Base-by-base conservation (phyloP, 2,329 filamentous ascomycete genomes). In the Phialocephala sp. region DNA sequence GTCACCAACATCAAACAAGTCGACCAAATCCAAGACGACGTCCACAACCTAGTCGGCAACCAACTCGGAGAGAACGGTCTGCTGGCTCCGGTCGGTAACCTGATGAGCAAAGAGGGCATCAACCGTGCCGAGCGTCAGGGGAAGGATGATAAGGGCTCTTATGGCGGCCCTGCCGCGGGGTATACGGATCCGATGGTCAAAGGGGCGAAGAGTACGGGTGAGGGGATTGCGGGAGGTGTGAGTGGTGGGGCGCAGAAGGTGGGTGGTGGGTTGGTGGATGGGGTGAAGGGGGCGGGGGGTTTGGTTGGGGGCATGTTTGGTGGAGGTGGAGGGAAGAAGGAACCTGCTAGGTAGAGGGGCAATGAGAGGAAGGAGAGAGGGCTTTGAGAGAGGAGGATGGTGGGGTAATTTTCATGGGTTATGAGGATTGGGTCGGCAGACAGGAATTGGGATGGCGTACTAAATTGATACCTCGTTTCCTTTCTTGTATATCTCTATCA, bases 31-130 rank as follows among this genome's bases (percentile, higher is more conserved):
- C 55, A 57, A 57, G 55, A 57, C 55, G 55, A 57, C 36, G 55
- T 57, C 20, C 55, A 57, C 11, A 37, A 36, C 20, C 55, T 57
- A 5, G 35, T 57, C 88, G 81, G 83, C 1, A 84, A 85, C 39
- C 89, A 91, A 72, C 77, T 92, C 32, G 90, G 90, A 54, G 84
- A 91, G 71, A 89, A 88, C 66, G 90, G 90, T 0, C 77, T 91
- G 1, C 81, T 85, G 1, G 85, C 90, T 72, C 88, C 88, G 5
- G 76, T 89, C 60, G 89, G 89, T 67, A 87, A 91, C 75, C 60
- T 84, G 2, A 73, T 82, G 1, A 89, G 86, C 24, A 88, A 86
- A 73, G 88, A 91, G 73, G 89, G 87, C 32, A 74, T 89, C 71
- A 91, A 89, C 79, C 83, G 88, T 12, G 80, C 83, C 52, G 89